Evolutionary conservation across 2,329 filamentous ascomycete species (phyloP).

Genomic region (Microdochium trichocladiopsis): DNA sequence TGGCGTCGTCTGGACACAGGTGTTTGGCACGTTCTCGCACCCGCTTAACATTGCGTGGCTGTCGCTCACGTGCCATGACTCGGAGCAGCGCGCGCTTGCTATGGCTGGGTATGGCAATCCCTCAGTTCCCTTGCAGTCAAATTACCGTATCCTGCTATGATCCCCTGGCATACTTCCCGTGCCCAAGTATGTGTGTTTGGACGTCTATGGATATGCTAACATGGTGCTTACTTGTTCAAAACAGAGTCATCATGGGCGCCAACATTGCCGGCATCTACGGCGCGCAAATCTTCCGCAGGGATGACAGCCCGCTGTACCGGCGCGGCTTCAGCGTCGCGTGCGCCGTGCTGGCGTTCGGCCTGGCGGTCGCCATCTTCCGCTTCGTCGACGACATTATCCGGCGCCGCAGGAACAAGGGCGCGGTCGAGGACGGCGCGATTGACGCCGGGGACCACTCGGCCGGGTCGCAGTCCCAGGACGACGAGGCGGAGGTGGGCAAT

Average conservation of each 20-base stretch:
- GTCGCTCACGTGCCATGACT: constrained; percentile 46
- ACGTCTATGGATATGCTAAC: too few species aligned
- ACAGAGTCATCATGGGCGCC: constrained; percentile 51
- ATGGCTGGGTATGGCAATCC: constrained; percentile 47
- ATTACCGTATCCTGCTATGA: too few species aligned
- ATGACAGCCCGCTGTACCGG: constrained; percentile 43
- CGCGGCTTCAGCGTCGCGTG: constrained; percentile 41
- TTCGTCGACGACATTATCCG: constrained; percentile 32
- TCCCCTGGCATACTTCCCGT: too few species aligned
- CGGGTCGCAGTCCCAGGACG: too few species aligned
- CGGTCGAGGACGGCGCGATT: too few species aligned
- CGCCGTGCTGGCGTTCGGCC: constrained; percentile 33
- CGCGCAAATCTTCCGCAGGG: constrained; percentile 49
- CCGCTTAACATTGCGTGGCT: constrained; percentile 55
- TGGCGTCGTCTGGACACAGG: constrained; percentile 48
- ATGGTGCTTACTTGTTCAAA: too few species aligned
- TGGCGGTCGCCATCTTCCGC: constrained; percentile 30
- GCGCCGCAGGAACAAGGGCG: constrained; percentile 11
- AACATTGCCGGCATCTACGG: constrained; percentile 56
- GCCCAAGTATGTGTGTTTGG: too few species aligned
- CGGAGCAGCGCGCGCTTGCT: constrained; percentile 49
- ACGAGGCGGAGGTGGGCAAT: too few species aligned
- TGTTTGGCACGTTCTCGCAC: constrained; percentile 46
- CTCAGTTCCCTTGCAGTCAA: neutral
- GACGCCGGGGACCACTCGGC: too few species aligned